These are phyloP conservation scores for Gloeophyllum trabeum DNA, from an alignment of 768 basidiomycete genomes.

Conservation along the genomic window DNA sequence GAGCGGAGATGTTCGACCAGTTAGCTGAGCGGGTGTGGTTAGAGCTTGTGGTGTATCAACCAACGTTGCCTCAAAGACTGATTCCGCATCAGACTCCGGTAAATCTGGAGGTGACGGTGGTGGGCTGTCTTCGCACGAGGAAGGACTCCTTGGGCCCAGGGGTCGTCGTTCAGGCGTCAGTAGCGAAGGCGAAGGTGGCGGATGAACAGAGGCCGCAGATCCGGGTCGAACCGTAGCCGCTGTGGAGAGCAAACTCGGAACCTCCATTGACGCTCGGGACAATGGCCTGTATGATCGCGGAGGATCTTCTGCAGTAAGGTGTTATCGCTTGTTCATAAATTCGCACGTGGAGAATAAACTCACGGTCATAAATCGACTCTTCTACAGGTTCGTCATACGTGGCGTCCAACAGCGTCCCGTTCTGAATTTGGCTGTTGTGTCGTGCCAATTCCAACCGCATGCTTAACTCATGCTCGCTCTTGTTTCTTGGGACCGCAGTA, in stretches of 20 bases:
- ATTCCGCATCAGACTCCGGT: too few relatives aligned
- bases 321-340: slow-evolving; percentile 2
- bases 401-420: slow-evolving; percentile 29
- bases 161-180: too few relatives aligned
- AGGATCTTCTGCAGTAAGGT: slow-evolving; percentile 40
- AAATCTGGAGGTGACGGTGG: too few relatives aligned
- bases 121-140: too few relatives aligned
- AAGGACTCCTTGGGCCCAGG: too few relatives aligned
- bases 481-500: slow-evolving; percentile 32
- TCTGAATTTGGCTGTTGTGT: slow-evolving; percentile 74
- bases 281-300: slow-evolving; percentile 23
- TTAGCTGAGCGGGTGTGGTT: slow-evolving; percentile 16
- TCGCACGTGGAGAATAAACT: slow-evolving; percentile 10
- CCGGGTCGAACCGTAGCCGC: slow-evolving; percentile 21
- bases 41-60: slow-evolving; percentile 15
- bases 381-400: slow-evolving; percentile 31
- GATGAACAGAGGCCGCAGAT: too few relatives aligned
- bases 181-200: too few relatives aligned
- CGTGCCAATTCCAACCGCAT: slow-evolving; percentile 74
- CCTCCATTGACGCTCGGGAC: slow-evolving; percentile 18
- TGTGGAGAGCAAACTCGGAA: slow-evolving; percentile 12
- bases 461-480: slow-evolving; percentile 68
- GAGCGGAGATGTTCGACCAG: slow-evolving; percentile 35
- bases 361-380: slow-evolving; percentile 74
- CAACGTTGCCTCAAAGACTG: slow-evolving; percentile 26